These are phyloP conservation scores for Naematelia encephala DNA, from an alignment of 768 basidiomycete genomes.

Conservation along the genomic window DNA sequence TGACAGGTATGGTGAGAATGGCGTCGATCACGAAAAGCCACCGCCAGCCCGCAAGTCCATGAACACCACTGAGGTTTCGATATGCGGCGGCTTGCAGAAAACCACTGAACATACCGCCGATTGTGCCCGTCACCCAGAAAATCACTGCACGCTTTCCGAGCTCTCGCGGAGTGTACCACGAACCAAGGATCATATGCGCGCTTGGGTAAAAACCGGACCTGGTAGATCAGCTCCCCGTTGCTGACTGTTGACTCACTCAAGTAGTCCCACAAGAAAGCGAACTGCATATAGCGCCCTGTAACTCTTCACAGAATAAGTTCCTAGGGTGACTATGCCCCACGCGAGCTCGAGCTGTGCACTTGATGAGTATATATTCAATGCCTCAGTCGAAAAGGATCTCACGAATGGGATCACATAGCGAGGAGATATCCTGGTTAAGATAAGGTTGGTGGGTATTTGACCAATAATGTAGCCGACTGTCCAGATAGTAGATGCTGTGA, in stretches of 20 bases:
- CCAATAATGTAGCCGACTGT: conserved; percentile 36
- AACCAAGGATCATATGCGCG: conserved; percentile 41
- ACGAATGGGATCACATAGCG: conserved; percentile 37
- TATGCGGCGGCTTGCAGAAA: conserved; percentile 38
- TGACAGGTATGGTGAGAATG: conserved; percentile 7
- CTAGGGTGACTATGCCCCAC: conserved; percentile 42
- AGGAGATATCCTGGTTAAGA: conserved; percentile 29
- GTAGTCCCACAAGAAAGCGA: conserved; percentile 42
- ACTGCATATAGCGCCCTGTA: conserved; percentile 30
- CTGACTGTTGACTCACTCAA: conserved; percentile 19
- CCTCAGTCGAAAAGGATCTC: background rate
- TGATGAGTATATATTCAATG: background rate
- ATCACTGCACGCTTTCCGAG: conserved; percentile 41
- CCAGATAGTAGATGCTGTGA: conserved; percentile 22
- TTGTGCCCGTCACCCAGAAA: conserved; percentile 26
- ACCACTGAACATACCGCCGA: conserved; percentile 37
- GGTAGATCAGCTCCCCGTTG: background rate
- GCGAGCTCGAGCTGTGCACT: conserved; percentile 26
- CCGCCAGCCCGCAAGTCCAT: conserved; percentile 17
- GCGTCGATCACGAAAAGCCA: conserved; percentile 15
- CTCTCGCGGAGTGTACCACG: conserved; percentile 42
- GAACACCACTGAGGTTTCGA: conserved; percentile 31
- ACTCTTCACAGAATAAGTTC: conserved; percentile 30
- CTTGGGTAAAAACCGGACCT: conserved; percentile 43
- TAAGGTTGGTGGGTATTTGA: conserved; percentile 42